These are phyloP conservation scores for Saccharomycopsis sp. DNA, from an alignment of 805 yeast genomes.

Conservation along the genomic window DNA sequence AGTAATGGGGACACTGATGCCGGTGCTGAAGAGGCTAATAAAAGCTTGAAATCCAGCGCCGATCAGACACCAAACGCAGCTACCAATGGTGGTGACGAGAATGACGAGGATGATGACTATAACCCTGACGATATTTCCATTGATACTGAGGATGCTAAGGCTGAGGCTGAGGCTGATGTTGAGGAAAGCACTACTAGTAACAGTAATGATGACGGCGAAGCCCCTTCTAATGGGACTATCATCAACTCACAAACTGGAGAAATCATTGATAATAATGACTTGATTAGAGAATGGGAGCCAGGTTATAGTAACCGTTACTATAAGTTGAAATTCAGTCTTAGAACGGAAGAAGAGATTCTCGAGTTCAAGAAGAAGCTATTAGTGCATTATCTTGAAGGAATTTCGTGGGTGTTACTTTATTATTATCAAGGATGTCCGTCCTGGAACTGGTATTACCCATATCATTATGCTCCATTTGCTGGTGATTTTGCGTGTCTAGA, in stretches of 20 bases:
- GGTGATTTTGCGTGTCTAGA: slow-evolving; percentile 62
- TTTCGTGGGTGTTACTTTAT: slow-evolving; percentile 91
- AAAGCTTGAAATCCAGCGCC: slow-evolving; percentile 24
- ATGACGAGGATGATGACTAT: not conserved
- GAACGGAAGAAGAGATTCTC: slow-evolving; percentile 47
- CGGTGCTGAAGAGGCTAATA: slow-evolving; percentile 10
- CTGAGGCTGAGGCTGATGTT: slow-evolving; percentile 5
- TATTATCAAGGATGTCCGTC: slow-evolving; percentile 98
- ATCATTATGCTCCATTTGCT: slow-evolving; percentile 97
- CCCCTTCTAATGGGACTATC: slow-evolving; percentile 4
- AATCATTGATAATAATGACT: slow-evolving; percentile 31
- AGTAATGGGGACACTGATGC: slow-evolving; percentile 13
- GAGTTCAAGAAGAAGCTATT: slow-evolving; percentile 55
- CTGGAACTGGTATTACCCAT: slow-evolving; percentile 97
- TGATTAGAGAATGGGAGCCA: slow-evolving; percentile 72
- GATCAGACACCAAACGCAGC: not conserved
- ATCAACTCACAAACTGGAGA: slow-evolving; percentile 17
- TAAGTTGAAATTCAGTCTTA: slow-evolving; percentile 58
- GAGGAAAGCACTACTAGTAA: slow-evolving; percentile 22
- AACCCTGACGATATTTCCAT: not conserved
- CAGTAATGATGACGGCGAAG: slow-evolving; percentile 23
- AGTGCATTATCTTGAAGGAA: slow-evolving; percentile 79
- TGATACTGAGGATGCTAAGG: slow-evolving; percentile 1
- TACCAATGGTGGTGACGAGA: not conserved
- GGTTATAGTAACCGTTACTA: slow-evolving; percentile 86